phyloP scores from a whole-genome alignment of 257 asterid species.

The Solanum chmielewskii region DNA sequence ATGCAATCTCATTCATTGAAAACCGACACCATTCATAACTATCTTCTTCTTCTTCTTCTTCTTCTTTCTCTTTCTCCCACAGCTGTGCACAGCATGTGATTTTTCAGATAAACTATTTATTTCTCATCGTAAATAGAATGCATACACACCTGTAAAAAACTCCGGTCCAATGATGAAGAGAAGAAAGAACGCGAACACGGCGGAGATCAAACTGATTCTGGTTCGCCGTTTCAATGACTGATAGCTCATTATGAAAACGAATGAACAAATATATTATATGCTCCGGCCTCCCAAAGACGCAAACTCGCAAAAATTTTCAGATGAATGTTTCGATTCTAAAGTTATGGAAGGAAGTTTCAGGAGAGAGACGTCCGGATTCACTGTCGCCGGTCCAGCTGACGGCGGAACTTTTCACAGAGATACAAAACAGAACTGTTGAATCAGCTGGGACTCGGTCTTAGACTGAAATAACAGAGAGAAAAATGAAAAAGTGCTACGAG shows the following conservation, averaged over 20 bases:
- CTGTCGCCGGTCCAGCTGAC: neutral
- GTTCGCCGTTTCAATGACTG: neutral
- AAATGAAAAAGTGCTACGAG: neutral
- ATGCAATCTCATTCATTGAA: neutral
- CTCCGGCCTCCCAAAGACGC: neutral
- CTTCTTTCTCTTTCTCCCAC: neutral
- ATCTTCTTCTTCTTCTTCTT: neutral
- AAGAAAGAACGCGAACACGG: neutral
- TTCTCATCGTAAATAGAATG: neutral
- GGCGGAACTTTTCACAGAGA: neutral
- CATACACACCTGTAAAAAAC: neutral
- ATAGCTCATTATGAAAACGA: neutral
- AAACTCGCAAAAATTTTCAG: neutral
- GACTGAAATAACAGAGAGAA: neutral
- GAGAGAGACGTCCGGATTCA: neutral
- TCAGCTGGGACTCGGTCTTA: neutral
- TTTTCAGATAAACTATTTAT: neutral
- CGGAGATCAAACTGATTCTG: neutral
- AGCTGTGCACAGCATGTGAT: neutral
- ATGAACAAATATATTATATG: neutral
- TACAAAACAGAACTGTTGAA: neutral
- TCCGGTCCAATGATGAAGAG: neutral
- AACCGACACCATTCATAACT: neutral
- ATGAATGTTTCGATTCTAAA: neutral
- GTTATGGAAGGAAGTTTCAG: neutral